Conservation (phyloP, 768 basidiomycete species). For the Trichaptum fuscoviolaceum region DNA sequence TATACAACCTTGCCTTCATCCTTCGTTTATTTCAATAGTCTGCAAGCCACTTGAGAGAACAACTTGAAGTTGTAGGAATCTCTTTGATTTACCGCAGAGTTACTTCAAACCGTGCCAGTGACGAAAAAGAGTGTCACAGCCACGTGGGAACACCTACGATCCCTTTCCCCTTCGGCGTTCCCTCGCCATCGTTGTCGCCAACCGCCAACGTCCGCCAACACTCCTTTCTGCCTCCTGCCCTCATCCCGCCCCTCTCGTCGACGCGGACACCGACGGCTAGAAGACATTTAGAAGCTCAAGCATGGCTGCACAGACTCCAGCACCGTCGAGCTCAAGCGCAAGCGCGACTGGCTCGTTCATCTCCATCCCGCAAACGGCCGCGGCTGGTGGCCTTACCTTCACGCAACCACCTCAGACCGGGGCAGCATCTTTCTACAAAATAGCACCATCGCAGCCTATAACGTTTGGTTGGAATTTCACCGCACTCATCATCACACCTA, state of each 20-base stretch:
- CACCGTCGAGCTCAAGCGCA: background rate
- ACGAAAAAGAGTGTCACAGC: background rate
- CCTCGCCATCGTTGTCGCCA: constrained; percentile 1
- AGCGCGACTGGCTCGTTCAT: constrained; percentile 8
- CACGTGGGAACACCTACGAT: constrained; percentile 3
- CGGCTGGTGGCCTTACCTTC: constrained; percentile 64
- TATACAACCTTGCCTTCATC: background rate
- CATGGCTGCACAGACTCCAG: background rate
- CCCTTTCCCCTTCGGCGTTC: constrained; percentile 2
- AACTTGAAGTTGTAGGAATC: background rate
- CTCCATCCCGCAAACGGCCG: constrained; percentile 44
- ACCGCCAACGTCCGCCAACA: constrained; percentile 1
- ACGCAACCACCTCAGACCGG: constrained; percentile 76
- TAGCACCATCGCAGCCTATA: constrained; percentile 64
- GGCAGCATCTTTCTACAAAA: constrained; percentile 83
- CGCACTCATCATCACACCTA: constrained; percentile 62
- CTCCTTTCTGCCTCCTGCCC: background rate
- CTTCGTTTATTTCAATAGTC: too few species aligned
- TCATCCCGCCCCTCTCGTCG: background rate
- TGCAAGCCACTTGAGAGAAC: background rate
- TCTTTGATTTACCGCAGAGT: background rate
- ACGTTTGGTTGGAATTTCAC: constrained; percentile 94
- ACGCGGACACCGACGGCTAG: background rate
- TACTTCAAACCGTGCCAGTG: background rate
- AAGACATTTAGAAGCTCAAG: background rate